Percentiles rank a stretch among this genome's conserved stretches.
phyloP scores from a whole-genome alignment of 495 filamentous ascomycete species.

The Annulohypoxylon nitens region DNA sequence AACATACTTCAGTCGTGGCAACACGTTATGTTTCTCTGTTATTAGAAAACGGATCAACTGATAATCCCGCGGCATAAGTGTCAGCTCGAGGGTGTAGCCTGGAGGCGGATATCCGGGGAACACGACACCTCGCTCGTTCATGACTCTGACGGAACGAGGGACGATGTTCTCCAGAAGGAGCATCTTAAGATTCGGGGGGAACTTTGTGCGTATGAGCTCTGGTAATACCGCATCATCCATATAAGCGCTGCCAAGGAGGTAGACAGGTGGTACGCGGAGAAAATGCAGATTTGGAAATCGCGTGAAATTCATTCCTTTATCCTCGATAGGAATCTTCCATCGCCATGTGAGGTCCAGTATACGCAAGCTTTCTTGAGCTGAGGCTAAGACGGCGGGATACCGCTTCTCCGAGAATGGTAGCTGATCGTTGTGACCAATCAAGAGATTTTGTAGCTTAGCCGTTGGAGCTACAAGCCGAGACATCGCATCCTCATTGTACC shows the following conservation, averaged over 20 bases:
- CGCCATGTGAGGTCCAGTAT: constrained; percentile 43
- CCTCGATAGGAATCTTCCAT: constrained; percentile 38
- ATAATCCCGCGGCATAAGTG: constrained; percentile 41
- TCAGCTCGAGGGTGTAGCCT: constrained; percentile 35
- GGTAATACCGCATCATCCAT: constrained; percentile 27
- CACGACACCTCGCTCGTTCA: constrained; percentile 39
- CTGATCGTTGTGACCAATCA: constrained; percentile 33
- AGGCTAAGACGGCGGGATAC: constrained; percentile 28
- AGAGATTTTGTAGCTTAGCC: constrained; percentile 22
- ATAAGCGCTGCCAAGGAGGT: constrained; percentile 35
- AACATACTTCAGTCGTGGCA: constrained; percentile 42
- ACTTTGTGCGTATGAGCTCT: constrained; percentile 32
- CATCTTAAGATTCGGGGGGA: constrained; percentile 46
- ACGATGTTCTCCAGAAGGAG: constrained; percentile 44
- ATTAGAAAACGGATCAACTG: constrained; percentile 41
- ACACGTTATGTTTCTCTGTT: constrained; percentile 34
- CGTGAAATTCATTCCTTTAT: constrained; percentile 41
- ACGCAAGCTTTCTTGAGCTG: constrained; percentile 33
- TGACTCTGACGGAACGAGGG: constrained; percentile 40
- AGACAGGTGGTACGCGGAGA: constrained; percentile 37
- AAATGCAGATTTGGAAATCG: constrained; percentile 40
- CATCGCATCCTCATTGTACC: constrained; percentile 33
- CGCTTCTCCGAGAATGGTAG: constrained; percentile 39
- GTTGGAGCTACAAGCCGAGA: constrained; percentile 20
- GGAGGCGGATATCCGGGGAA: constrained; percentile 42